Evolutionary conservation across 2,329 filamentous ascomycete species (phyloP).

Genomic region (Fusarium annulatum): DNA sequence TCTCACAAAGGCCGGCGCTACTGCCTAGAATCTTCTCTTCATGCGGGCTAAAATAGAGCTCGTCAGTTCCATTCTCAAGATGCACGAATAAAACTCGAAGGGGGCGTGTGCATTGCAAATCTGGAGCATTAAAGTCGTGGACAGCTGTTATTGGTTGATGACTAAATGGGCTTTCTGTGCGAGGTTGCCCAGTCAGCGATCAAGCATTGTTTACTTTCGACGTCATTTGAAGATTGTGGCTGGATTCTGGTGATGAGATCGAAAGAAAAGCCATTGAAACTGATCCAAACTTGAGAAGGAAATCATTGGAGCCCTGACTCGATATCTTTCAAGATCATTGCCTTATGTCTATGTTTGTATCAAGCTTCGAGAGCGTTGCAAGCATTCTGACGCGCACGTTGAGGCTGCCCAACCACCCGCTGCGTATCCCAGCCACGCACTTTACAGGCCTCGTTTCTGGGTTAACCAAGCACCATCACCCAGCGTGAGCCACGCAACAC

Average conservation of each 20-base stretch:
- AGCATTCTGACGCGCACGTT: conserved; percentile 8
- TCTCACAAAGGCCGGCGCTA: not conserved
- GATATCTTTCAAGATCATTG: not conserved
- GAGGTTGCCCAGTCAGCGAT: conserved; percentile 43
- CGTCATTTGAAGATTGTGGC: conserved; percentile 43
- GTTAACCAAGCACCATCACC: conserved; percentile 41
- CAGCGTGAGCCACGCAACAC: conserved; percentile 25
- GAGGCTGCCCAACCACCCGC: conserved; percentile 36
- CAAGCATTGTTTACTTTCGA: conserved; percentile 47
- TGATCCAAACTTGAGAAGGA: not conserved
- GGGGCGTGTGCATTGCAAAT: conserved; percentile 25
- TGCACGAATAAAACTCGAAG: conserved; percentile 14
- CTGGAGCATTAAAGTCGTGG: conserved; percentile 31
- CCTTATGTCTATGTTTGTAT: not conserved
- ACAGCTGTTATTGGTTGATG: conserved; percentile 29
- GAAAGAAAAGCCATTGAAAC: not conserved
- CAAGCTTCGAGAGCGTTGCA: not conserved
- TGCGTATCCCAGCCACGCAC: conserved; percentile 43
- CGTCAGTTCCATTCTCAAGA: conserved; percentile 5
- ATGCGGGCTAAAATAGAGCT: conserved; percentile 16
- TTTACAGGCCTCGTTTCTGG: conserved; percentile 45
- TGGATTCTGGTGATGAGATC: not conserved
- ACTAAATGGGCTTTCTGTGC: not conserved
- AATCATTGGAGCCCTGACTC: not conserved
- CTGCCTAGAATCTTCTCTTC: conserved; percentile 14